Conservation (phyloP, 768 basidiomycete species). For the Hortiboletus flavorubellus region DNA sequence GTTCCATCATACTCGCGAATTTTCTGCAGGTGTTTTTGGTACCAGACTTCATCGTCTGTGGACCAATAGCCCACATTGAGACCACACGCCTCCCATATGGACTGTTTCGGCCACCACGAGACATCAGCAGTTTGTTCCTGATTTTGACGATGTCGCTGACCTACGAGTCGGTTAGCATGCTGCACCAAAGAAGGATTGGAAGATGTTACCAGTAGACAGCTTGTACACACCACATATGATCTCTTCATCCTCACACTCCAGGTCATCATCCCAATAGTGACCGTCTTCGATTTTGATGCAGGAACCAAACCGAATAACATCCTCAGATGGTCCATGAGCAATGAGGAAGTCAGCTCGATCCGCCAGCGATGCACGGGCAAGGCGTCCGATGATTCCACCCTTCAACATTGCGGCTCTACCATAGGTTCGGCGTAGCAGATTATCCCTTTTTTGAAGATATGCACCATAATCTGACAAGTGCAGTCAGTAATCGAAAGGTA, state of each 20-base stretch:
- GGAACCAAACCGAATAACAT: neutral
- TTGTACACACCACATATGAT: conserved; percentile 3
- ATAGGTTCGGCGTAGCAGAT: neutral
- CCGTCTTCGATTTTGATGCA: neutral
- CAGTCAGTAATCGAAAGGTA: neutral
- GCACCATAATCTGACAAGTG: neutral
- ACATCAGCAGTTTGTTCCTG: neutral
- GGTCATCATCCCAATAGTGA: neutral
- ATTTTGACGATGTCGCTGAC: neutral
- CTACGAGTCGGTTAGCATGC: neutral
- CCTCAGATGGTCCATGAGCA: neutral
- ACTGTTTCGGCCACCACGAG: conserved; percentile 9
- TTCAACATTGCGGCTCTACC: neutral
- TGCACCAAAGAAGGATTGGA: neutral
- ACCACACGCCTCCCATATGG: neutral
- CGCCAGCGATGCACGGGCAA: neutral
- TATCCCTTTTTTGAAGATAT: neutral
- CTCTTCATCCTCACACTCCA: neutral
- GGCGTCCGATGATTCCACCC: neutral
- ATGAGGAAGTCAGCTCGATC: neutral
- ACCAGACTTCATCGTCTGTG: neutral
- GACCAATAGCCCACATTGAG: conserved; percentile 1
- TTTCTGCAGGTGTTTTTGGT: neutral
- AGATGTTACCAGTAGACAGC: neutral
- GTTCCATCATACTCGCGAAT: neutral